Conservation (phyloP, 768 basidiomycete genomes). For the Podaxis carcinomalis region DNA sequence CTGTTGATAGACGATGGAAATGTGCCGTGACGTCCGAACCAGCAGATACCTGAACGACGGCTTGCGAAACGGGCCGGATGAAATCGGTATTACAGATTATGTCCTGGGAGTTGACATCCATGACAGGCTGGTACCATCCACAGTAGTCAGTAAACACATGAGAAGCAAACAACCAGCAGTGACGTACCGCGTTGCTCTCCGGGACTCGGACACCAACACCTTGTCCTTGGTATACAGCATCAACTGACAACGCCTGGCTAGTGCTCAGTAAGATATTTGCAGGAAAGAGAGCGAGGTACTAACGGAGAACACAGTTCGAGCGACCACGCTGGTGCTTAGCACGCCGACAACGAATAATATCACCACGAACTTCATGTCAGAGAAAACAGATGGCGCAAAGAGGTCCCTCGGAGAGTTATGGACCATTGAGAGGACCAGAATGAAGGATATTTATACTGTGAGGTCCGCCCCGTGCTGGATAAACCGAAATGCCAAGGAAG, state of each 20-base stretch:
- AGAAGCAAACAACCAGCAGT: not conserved
- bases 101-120: constrained; percentile 50
- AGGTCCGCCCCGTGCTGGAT: too few relatives aligned
- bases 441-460: too few relatives aligned
- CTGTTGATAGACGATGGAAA: constrained; percentile 41
- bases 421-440: too few relatives aligned
- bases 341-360: constrained; percentile 6
- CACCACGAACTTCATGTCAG: not conserved
- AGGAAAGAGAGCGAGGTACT: constrained; percentile 5
- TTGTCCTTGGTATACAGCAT: constrained; percentile 40
- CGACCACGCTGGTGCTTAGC: constrained; percentile 20
- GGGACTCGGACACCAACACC: constrained; percentile 34
- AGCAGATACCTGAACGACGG: constrained; percentile 45
- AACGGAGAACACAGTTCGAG: constrained; percentile 44
- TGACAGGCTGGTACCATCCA: constrained; percentile 40
- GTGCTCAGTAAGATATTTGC: too few relatives aligned
- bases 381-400: too few relatives aligned
- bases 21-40: constrained; percentile 51
- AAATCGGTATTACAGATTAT: constrained; percentile 58
- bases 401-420: too few relatives aligned
- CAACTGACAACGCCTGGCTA: constrained; percentile 39
- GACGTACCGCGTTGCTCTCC: constrained; percentile 32
- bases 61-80: constrained; percentile 42
- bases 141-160: not conserved
- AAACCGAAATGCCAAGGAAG: too few relatives aligned